A percentile compares a stretch with the other conserved stretches of the same genome.
phyloP scores from a whole-genome alignment of 2,329 filamentous ascomycete genomes.

The Alternaria gaisen region DNA sequence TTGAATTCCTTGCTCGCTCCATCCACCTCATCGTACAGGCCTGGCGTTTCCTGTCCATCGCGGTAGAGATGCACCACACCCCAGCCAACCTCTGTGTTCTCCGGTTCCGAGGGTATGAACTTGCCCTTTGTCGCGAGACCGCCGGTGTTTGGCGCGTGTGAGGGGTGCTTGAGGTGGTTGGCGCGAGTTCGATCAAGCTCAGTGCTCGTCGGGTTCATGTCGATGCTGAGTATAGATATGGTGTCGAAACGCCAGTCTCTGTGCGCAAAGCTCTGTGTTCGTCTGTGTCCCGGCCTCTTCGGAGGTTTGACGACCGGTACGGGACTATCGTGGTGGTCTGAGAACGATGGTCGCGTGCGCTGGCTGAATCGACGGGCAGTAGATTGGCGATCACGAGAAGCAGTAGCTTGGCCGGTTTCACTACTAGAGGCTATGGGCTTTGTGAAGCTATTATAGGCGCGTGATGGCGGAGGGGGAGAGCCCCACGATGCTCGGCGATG shows the following conservation, averaged over 20 bases:
- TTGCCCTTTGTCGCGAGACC: slow-evolving; percentile 84
- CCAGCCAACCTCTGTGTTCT: slow-evolving; percentile 83
- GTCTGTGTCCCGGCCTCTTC: slow-evolving; percentile 30
- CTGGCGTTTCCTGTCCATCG: slow-evolving; percentile 77
- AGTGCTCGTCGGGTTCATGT: slow-evolving; percentile 63
- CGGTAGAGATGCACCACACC: slow-evolving; percentile 94
- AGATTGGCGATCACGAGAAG: slow-evolving; percentile 29
- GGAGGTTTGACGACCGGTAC: slow-evolving; percentile 50
- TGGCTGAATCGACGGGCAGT: slow-evolving; percentile 41
- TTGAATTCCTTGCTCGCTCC: slow-evolving; percentile 48
- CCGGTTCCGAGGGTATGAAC: slow-evolving; percentile 74
- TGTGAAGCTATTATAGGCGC: slow-evolving; percentile 21
- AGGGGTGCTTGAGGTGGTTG: slow-evolving; percentile 54
- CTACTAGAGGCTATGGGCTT: slow-evolving; percentile 39
- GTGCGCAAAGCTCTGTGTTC: slow-evolving; percentile 43
- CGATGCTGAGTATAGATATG: slow-evolving; percentile 82
- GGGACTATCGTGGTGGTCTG: slow-evolving; percentile 49
- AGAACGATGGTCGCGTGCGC: slow-evolving; percentile 46
- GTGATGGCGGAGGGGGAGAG: slow-evolving; percentile 27
- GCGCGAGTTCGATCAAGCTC: slow-evolving; percentile 43
- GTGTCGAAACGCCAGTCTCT: slow-evolving; percentile 83
- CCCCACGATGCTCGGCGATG: slow-evolving; percentile 54
- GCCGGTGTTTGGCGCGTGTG: slow-evolving; percentile 48
- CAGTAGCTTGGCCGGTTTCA: slow-evolving; percentile 25
- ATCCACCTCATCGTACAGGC: slow-evolving; percentile 62